Evolutionary conservation across 331 rosid species (phyloP).

Genomic region (Erythrophleum ivorense): DNA sequence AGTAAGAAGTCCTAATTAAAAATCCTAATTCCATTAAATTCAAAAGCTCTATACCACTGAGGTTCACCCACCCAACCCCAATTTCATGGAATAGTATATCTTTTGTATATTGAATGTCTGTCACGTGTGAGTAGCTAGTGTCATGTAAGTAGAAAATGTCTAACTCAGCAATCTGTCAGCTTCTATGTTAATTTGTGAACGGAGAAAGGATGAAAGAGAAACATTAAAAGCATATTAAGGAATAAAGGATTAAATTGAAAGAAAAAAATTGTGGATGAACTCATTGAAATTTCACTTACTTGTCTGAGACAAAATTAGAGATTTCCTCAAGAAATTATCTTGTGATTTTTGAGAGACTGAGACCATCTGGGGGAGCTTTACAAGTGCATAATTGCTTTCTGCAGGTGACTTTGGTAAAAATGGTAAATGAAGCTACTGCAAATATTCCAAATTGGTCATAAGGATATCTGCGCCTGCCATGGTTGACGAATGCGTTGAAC

Average conservation of each 20-base stretch:
- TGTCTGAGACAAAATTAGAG: neutral
- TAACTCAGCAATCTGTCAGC: neutral
- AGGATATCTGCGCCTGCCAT: conserved; percentile 11
- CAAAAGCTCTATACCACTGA: too few relatives aligned
- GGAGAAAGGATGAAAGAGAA: neutral
- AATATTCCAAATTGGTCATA: conserved; percentile 84
- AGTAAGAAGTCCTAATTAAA: neutral
- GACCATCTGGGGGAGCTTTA: conserved; percentile 2
- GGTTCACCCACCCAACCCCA: too few relatives aligned
- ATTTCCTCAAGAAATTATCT: neutral
- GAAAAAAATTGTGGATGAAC: neutral
- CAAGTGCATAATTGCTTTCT: neutral
- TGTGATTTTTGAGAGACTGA: neutral
- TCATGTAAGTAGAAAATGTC: neutral
- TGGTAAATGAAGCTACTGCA: conserved; percentile 93
- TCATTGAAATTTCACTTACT: too few relatives aligned
- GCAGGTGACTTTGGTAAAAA: conserved; percentile 94
- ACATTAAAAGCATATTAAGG: neutral
- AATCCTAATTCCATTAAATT: neutral
- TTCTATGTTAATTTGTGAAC: neutral
- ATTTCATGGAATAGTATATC: too few relatives aligned
- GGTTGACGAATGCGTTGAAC: conserved; percentile 5
- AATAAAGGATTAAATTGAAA: neutral
- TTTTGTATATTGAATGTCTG: too few relatives aligned
- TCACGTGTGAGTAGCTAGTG: too few relatives aligned